phyloP scores from a whole-genome alignment of 2,329 filamentous ascomycete genomes.

The Pseudocercospora cruenta region DNA sequence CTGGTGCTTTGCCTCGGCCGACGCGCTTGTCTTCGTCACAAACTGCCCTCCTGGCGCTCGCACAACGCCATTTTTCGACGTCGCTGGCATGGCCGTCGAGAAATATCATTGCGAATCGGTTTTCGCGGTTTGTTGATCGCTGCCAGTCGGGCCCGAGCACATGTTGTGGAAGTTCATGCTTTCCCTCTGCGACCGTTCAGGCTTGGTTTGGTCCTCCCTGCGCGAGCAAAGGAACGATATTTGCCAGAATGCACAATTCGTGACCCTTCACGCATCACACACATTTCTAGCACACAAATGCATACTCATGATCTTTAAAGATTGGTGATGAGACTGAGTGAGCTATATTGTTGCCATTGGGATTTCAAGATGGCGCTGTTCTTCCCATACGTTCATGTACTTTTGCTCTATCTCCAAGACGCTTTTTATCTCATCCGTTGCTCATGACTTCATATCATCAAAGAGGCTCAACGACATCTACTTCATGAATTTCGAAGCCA shows the following conservation, averaged over 20 bases:
- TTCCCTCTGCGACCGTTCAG: constrained; percentile 2
- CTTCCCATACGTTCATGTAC: not conserved
- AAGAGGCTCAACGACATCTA: constrained; percentile 4
- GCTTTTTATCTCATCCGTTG: not conserved
- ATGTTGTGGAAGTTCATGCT: constrained; percentile 4
- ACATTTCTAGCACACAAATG: too few relatives aligned
- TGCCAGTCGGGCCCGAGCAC: not conserved
- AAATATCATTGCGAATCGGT: constrained; percentile 17
- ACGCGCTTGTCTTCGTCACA: constrained; percentile 2
- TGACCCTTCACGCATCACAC: too few relatives aligned
- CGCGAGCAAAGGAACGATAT: not conserved
- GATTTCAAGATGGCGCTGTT: not conserved
- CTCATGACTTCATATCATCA: not conserved
- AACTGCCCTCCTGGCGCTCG: constrained; percentile 15
- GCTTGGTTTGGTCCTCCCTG: not conserved
- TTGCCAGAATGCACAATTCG: not conserved
- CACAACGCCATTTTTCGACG: constrained; percentile 11
- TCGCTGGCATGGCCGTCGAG: constrained; percentile 13
- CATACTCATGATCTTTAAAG: not conserved
- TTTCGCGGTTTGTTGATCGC: not conserved
- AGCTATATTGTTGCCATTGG: not conserved
- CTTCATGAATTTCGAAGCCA: constrained; percentile 65
- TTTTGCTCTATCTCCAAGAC: not conserved
- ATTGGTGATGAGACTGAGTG: not conserved
- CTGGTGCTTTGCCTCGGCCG: constrained; percentile 9